Evolutionary conservation across 1,284 basidiomycete species (phyloP).

Genomic region (Melampsora americana): DNA sequence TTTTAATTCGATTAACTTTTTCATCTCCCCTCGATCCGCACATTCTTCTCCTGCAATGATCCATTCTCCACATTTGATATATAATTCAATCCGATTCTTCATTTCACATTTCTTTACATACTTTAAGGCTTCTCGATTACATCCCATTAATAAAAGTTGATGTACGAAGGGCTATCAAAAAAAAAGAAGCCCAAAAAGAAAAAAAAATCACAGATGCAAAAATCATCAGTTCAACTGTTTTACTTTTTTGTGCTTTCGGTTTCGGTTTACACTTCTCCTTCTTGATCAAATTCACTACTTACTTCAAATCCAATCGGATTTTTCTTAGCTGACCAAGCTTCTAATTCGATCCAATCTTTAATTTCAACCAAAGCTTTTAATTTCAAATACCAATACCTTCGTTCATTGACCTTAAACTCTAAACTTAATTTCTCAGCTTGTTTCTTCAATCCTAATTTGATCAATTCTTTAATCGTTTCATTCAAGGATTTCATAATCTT

Average conservation of each 20-base stretch:
- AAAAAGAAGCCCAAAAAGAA: not conserved
- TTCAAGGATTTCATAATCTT: slow-evolving; percentile 64
- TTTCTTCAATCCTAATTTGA: slow-evolving; percentile 74
- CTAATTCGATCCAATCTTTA: slow-evolving; percentile 77
- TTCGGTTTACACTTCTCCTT: too few relatives aligned
- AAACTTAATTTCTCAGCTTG: slow-evolving; percentile 77
- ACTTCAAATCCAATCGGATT: slow-evolving; percentile 81
- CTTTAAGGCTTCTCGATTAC: slow-evolving; percentile 67
- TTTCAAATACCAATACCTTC: slow-evolving; percentile 85
- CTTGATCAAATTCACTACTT: not conserved
- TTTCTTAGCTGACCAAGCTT: slow-evolving; percentile 76
- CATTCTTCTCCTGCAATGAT: slow-evolving; percentile 77
- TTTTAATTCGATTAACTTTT: slow-evolving; percentile 58
- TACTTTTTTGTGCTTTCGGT: too few relatives aligned
- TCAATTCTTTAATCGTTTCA: slow-evolving; percentile 71
- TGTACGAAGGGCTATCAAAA: slow-evolving; percentile 67
- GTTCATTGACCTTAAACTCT: slow-evolving; percentile 88
- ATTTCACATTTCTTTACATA: slow-evolving; percentile 80
- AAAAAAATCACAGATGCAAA: too few relatives aligned
- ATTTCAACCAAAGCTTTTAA: slow-evolving; percentile 72
- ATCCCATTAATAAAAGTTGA: slow-evolving; percentile 69
- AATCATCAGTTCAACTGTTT: too few relatives aligned
- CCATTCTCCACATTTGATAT: slow-evolving; percentile 83
- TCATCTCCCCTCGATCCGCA: slow-evolving; percentile 77
- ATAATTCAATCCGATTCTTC: slow-evolving; percentile 75